phyloP scores from a whole-genome alignment of 108 stramenopile species.

The Mediolabrus comicus region DNA sequence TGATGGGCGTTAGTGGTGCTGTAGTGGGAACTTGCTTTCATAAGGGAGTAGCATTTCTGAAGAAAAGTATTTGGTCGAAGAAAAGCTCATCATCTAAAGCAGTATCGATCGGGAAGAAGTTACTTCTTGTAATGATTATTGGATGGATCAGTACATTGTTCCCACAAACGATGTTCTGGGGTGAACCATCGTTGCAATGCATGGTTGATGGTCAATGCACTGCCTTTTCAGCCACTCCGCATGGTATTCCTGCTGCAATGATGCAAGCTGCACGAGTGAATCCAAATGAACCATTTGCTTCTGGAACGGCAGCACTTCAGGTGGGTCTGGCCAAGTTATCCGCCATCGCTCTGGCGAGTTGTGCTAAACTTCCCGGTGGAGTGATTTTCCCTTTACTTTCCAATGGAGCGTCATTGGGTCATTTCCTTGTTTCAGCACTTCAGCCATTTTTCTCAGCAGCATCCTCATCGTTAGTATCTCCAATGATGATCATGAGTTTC shows the following conservation, averaged over 20 bases:
- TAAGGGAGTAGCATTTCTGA: constrained; percentile 33
- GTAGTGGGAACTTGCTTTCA: constrained; percentile 60
- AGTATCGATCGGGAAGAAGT: constrained; percentile 33
- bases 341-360: constrained; percentile 54
- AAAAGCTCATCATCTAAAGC: constrained; percentile 8
- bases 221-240: constrained; percentile 51
- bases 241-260: constrained; percentile 45
- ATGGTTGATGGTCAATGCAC: constrained; percentile 49
- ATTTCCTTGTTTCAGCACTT: constrained; percentile 17
- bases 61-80: constrained; percentile 34
- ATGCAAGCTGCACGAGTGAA: constrained; percentile 42
- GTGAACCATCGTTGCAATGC: constrained; percentile 43
- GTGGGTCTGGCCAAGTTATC: constrained; percentile 61
- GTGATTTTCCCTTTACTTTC: constrained; percentile 47
- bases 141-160: constrained; percentile 24
- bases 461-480: constrained; percentile 20
- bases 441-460: constrained; percentile 7
- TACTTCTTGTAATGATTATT: constrained; percentile 41
- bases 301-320: constrained; percentile 42
- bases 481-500: constrained; percentile 52
- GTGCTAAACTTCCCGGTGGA: constrained; percentile 39
- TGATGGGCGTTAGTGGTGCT: constrained; percentile 54
- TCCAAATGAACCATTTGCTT: constrained; percentile 46
- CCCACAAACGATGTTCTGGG: constrained; percentile 56
- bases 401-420: constrained; percentile 34